Base-by-base conservation (phyloP, 192 early-diverging fungal genomes). In the Coemansia pectinata region DNA sequence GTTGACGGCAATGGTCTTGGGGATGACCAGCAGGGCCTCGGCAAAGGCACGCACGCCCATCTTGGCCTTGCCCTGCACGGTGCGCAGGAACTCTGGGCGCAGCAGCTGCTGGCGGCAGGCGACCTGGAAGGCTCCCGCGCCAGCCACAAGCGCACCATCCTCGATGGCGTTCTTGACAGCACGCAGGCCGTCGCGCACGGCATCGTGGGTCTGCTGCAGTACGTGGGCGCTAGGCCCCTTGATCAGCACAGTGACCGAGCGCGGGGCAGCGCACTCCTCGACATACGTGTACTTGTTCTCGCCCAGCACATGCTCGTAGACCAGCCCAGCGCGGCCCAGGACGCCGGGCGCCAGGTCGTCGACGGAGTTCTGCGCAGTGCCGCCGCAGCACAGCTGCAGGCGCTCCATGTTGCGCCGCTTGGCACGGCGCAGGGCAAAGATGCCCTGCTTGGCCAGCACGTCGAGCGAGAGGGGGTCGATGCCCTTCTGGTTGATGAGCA, bases 381-480 rank as follows among this genome's bases (percentile, higher is more conserved):
- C 98, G 64, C 96, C 97, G 76, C 94, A 96, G 66, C 91, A 91
- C 67, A 99, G 81, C 81, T 98, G 96, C 58, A 99, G 88, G 44
- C 97, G 90, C 84, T 99, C 98, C 96, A 98, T 98, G 87, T 99
- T 99, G 81, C 98, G 90, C 77, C 98, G 89, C 89, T 99, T 99
- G 63, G 96, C 98, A 52, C 98, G 88, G 62, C 98, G 90, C 44
- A 99, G 86, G 10, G 95, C 96, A 50, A 99, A 73, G 79, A 99
- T 98, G 63, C 88, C 88, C 73, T 98, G 90, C 88, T 98, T 98
- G 69, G 94, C 94, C 71, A 99, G 86, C 23, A 98, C 87, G 84
- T 99, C 98, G 61, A 99, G 86, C 65, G 95, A 96, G 58, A 99
- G 85, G 23, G 98, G 98, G 72, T 99, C 98, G 68, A 99, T 96